These are phyloP conservation scores for Fomitopsis betulina DNA, from an alignment of 1,284 basidiomycete species.

Conservation along the genomic window DNA sequence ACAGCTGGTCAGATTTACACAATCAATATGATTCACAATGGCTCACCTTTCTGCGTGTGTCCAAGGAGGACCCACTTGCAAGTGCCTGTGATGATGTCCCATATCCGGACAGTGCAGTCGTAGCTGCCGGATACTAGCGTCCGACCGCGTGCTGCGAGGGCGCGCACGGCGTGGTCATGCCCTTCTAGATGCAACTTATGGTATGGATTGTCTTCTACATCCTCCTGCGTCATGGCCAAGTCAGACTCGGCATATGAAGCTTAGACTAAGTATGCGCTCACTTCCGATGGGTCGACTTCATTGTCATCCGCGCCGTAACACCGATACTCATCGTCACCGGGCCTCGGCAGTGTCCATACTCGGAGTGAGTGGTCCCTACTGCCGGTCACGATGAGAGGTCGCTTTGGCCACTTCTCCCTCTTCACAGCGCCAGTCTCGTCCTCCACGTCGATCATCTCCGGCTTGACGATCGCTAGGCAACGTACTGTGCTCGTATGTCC, in stretches of 20 bases:
- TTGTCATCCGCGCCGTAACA: constrained; percentile 67
- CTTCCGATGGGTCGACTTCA: constrained; percentile 66
- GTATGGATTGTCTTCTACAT: constrained; percentile 85
- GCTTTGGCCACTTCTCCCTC: constrained; percentile 79
- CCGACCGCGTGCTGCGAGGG: constrained; percentile 85
- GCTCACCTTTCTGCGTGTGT: constrained; percentile 85
- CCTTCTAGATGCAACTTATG: constrained; percentile 83
- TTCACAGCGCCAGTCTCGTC: constrained; percentile 50
- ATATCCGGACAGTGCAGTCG: constrained; percentile 89
- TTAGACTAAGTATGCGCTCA: constrained; percentile 30
- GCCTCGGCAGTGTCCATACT: constrained; percentile 85
- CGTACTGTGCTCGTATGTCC: constrained; percentile 94
- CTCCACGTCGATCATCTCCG: constrained; percentile 74
- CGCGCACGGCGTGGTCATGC: constrained; percentile 88
- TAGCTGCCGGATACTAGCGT: constrained; percentile 94
- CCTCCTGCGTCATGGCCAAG: constrained; percentile 39
- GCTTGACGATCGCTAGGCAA: constrained; percentile 86
- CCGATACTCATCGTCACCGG: constrained; percentile 72
- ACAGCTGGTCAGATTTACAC: not conserved
- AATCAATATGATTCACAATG: not conserved
- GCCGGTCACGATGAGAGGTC: constrained; percentile 88
- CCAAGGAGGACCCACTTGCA: constrained; percentile 80
- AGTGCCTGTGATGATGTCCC: constrained; percentile 89
- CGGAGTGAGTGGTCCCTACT: constrained; percentile 87
- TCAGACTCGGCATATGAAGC: not conserved